A percentile compares a stretch with the other conserved stretches of the same genome.
Conservation (phyloP, 2,329 filamentous ascomycete genomes). For the Trichoderma harzianum region DNA sequence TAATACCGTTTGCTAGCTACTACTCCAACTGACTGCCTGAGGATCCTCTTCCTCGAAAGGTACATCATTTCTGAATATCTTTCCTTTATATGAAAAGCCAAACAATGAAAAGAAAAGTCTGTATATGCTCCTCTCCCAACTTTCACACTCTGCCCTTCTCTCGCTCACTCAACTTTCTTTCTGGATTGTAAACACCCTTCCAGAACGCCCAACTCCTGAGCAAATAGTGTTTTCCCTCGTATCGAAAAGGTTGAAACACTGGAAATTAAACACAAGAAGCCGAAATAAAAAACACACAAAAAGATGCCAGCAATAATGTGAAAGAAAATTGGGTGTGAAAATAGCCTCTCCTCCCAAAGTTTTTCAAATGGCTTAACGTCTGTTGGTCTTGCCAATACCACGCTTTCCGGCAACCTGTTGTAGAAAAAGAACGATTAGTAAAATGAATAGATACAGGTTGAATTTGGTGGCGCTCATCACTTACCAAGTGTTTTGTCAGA, state of each 20-base stretch:
- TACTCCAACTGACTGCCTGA: not conserved
- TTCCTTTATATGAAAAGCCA: not conserved
- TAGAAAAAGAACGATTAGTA: constrained; percentile 33
- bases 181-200: constrained; percentile 4
- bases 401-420: constrained; percentile 81
- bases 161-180: not conserved
- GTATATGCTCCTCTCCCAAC: not conserved
- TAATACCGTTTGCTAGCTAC: not conserved
- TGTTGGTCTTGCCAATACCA: constrained; percentile 82
- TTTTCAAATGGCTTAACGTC: constrained; percentile 49
- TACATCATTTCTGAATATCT: not conserved
- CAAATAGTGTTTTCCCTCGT: constrained; percentile 21
- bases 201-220: constrained; percentile 33
- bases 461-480: constrained; percentile 32
- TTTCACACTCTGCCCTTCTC: not conserved
- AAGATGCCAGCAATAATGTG: not conserved
- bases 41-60: not conserved
- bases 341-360: not conserved
- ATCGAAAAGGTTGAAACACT: not conserved
- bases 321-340: not conserved
- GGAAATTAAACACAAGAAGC: not conserved
- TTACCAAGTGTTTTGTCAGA: constrained; percentile 86
- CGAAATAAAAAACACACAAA: not conserved
- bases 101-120: not conserved
- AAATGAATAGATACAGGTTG: not conserved